Base-by-base conservation (phyloP, 805 yeast genomes). In the Candida koratica region DNA sequence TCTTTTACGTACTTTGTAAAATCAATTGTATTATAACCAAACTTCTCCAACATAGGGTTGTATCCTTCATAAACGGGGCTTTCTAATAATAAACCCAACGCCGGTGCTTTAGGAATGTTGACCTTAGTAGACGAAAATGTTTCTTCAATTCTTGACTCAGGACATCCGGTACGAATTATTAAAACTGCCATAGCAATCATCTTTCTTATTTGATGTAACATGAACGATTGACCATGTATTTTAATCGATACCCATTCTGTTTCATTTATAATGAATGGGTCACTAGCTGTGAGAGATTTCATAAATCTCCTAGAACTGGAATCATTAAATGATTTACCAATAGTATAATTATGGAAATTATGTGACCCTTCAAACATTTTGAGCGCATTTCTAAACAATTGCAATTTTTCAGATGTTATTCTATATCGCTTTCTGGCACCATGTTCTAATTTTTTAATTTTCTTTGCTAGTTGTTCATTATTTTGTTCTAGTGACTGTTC, bases 61-160 rank as follows among this genome's bases (percentile, higher is more conserved):
- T 83, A 86, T 10, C 84, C 81, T 32, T 84, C 94, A 56, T 86
- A 93, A 9, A 89, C 94, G 0, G 98, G 98, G 39, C 83, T 79
- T 53, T 93, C 97, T 42, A 93, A 71, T 34, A 93, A 64, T 38
- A 93, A 68, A 0, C 98, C 98, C 42, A 93, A 69, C 17, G 97
- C 95, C 4, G 98, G 98, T 0, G 97, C 98, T 60, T 93, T 93
- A 38, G 98, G 98, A 45, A 93, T 84, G 53, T 89, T 88, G 44
- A 93, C 74, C 52, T 81, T 84, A 25, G 73, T 73, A 2, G 77
- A 70, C 4, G 79, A 77, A 55, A 86, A 93, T 3, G 95, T 84
- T 50, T 86, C 85, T 6, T 65, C 55, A 43, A 93, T 84, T 49
- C 95, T 77, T 17, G 73, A 73, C 20, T 75, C 53, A 3, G 97